Percentiles rank a stretch among this genome's conserved stretches.
Conservation (phyloP, 352 stramenopile species). For the Peronospora belbahrii region DNA sequence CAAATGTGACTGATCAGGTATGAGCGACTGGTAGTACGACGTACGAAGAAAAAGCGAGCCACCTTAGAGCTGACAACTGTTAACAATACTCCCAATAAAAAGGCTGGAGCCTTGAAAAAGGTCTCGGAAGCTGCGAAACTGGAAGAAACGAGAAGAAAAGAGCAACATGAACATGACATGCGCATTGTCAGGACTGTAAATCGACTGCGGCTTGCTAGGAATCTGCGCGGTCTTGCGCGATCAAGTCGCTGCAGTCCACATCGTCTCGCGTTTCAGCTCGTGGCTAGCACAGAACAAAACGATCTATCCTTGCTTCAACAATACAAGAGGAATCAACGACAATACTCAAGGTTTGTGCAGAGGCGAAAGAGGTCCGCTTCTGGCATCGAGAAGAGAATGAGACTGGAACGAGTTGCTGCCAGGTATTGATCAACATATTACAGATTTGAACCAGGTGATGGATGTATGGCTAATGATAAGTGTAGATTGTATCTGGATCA, state of each 20-base stretch:
- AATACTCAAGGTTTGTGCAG: neutral
- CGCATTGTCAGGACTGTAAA: constrained; percentile 3
- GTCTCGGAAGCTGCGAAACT: constrained; percentile 2
- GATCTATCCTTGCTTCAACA: neutral
- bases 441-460: neutral
- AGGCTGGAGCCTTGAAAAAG: neutral
- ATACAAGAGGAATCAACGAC: constrained; percentile 2
- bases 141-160: constrained; percentile 4
- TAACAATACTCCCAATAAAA: neutral
- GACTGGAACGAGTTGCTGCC: constrained; percentile 24
- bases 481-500: constrained; percentile 13
- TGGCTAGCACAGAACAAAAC: constrained; percentile 4
- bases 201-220: constrained; percentile 17
- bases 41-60: constrained; percentile 6
- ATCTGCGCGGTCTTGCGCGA: constrained; percentile 17
- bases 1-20: constrained; percentile 18
- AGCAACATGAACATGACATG: constrained; percentile 10
- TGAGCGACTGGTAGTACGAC: constrained; percentile 24
- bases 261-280: constrained; percentile 14
- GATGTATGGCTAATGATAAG: neutral
- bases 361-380: neutral
- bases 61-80: constrained; percentile 2
- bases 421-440: constrained; percentile 11
- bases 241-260: constrained; percentile 10
- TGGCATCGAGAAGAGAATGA: constrained; percentile 3